phyloP scores from a whole-genome alignment of 805 yeast genomes.

The Ogataea ganodermae region DNA sequence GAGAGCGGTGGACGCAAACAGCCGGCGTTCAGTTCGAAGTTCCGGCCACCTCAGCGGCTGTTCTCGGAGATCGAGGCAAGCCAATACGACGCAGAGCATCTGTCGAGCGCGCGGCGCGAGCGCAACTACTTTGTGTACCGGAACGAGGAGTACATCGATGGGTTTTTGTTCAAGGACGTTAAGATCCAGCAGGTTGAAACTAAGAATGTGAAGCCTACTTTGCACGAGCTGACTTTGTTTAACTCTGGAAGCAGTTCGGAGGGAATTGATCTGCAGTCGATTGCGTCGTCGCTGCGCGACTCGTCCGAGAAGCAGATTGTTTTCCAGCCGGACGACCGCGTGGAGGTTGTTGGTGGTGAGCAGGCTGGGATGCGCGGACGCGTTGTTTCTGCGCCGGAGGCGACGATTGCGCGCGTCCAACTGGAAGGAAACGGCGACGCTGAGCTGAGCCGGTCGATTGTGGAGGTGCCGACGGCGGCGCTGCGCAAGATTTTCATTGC shows the following conservation, averaged over 20 bases:
- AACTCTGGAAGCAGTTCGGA: constrained; percentile 75
- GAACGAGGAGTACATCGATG: constrained; percentile 88
- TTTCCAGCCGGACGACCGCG: constrained; percentile 93
- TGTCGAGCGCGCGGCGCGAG: constrained; percentile 61
- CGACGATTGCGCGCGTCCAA: constrained; percentile 52
- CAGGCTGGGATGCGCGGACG: constrained; percentile 86
- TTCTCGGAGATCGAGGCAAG: constrained; percentile 89
- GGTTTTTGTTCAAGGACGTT: constrained; percentile 84
- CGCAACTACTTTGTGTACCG: constrained; percentile 67
- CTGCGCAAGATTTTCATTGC: constrained; percentile 82
- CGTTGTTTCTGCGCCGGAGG: constrained; percentile 64
- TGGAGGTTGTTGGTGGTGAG: constrained; percentile 90
- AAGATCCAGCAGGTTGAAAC: constrained; percentile 80
- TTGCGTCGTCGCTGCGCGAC: constrained; percentile 82
- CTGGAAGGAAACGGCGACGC: constrained; percentile 59
- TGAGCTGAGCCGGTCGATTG: constrained; percentile 51
- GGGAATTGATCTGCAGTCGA: constrained; percentile 83
- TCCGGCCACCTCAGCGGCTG: constrained; percentile 81
- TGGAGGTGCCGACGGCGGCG: constrained; percentile 81
- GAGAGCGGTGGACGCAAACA: constrained; percentile 39
- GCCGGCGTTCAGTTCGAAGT: constrained; percentile 54
- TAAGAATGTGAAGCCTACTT: constrained; percentile 75
- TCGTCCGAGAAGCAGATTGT: constrained; percentile 53
- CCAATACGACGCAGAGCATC: constrained; percentile 73
- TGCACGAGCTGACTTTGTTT: constrained; percentile 86